These are phyloP conservation scores for Brasenia schreberi DNA, from an alignment of 164 flowering plant species.

Conservation along the genomic window DNA sequence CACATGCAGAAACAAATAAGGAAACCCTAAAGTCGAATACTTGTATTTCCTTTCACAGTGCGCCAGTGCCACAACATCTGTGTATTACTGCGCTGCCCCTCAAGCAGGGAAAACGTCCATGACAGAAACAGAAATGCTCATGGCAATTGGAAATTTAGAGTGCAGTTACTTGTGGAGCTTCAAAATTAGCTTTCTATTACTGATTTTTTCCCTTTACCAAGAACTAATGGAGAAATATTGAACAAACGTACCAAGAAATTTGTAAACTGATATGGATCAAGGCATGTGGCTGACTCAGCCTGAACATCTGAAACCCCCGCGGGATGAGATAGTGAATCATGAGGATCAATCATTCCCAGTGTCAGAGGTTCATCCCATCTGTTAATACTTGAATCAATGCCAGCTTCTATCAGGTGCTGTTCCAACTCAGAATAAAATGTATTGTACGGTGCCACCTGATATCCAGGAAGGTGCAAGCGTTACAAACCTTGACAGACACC, in stretches of 20 bases:
- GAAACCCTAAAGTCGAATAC: too few relatives aligned
- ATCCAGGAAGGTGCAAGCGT: background rate
- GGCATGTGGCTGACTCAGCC: slow-evolving; percentile 68
- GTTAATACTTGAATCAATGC: slow-evolving; percentile 46
- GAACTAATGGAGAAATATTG: background rate
- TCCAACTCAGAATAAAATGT: slow-evolving; percentile 82
- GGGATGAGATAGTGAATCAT: slow-evolving; percentile 97
- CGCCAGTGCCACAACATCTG: too few relatives aligned
- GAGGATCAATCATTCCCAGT: slow-evolving; percentile 88
- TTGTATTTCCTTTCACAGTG: too few relatives aligned
- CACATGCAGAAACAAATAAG: too few relatives aligned
- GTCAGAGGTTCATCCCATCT: slow-evolving; percentile 83
- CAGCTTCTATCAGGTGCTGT: slow-evolving; percentile 44
- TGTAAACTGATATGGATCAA: slow-evolving; percentile 82
- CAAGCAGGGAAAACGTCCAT: too few relatives aligned
- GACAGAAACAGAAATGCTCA: too few relatives aligned
- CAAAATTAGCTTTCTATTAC: background rate
- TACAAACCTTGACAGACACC: background rate
- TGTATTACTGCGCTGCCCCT: too few relatives aligned
- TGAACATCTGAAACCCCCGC: slow-evolving; percentile 92
- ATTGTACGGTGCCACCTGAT: slow-evolving; percentile 93
- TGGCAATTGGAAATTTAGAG: too few relatives aligned
- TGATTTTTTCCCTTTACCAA: background rate
- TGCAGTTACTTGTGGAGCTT: too few relatives aligned
- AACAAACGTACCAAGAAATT: slow-evolving; percentile 57